Base-by-base conservation (phyloP, 768 basidiomycete species). In the Leucocoprinus sp. region DNA sequence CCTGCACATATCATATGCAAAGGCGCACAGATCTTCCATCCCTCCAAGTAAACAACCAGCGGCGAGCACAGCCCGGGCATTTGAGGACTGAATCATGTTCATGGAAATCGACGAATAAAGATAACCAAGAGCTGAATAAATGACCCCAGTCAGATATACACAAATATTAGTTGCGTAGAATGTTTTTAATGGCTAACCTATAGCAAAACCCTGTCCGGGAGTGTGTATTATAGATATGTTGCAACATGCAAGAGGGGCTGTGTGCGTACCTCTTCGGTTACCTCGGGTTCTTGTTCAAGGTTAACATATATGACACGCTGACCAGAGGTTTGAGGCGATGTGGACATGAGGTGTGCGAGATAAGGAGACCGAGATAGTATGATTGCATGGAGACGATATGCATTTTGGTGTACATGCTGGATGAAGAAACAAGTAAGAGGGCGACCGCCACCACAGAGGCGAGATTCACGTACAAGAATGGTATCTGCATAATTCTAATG, bases 301-400 rank as follows among this genome's bases (percentile, higher is more conserved):
- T 80, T 75, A 44, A 91, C 76, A 58, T 82, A 83, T 55, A 93
- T 76, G 44, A 76, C 69, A 53, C 81, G 76, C 55, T 81, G 79
- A 11, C 75, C 80, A 49, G 71, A 71, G 28, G 70, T 66, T 65
- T 79, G 80, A 19, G 82, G 81, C 26, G 83, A 80, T 39, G 84
- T 86, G 45, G 82, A 84, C 82, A 95, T 88, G 53, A 90, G 71
- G 61, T 91, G 88, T 31, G 84, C 86, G 57, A 93, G 76, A 64
- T 80, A 87, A 28, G 92, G 90, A 24, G 90, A 92, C 43, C 84
- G 82, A 50, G 89, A 87, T 51, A 93, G 71, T 53, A 93, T 82
- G 62, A 93, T 84, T 52, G 83, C 78, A 66, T 92, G 86, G 27
- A 90, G 75, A 44, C 79, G 77, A 62, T 88, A 90, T 50, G 72